Percentiles rank a stretch among this genome's conserved stretches.
Conservation (phyloP, 805 yeast species). For the Clavispora asparagi region DNA sequence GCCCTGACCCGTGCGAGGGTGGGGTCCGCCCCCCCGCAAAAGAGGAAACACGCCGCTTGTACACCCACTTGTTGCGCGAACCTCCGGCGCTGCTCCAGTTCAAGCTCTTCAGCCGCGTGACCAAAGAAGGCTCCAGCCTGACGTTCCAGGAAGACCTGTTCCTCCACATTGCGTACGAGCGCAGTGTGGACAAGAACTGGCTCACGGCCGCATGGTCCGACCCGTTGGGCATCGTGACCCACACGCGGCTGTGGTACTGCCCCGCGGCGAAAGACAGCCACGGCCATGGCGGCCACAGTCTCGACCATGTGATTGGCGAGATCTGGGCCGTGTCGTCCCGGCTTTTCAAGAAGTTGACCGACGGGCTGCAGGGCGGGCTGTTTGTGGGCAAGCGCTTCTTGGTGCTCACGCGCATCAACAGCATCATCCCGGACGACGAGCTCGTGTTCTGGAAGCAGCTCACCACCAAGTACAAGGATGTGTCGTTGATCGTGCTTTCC, state of each 20-base stretch:
- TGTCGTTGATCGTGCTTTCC: constrained; percentile 65
- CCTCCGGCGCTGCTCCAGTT: constrained; percentile 34
- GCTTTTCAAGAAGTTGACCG: constrained; percentile 32
- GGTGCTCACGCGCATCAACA: constrained; percentile 64
- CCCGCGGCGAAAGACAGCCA: constrained; percentile 14
- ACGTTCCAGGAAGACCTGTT: constrained; percentile 58
- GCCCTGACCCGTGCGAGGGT: constrained; percentile 30
- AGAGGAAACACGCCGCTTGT: constrained; percentile 13
- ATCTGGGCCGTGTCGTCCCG: constrained; percentile 57
- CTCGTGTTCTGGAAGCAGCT: constrained; percentile 72
- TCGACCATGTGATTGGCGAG: constrained; percentile 54
- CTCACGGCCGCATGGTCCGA: constrained; percentile 86
- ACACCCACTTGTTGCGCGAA: constrained; percentile 31
- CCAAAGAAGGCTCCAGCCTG: constrained; percentile 17
- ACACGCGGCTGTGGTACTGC: constrained; percentile 62
- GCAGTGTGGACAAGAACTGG: constrained; percentile 81
- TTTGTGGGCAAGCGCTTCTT: constrained; percentile 61
- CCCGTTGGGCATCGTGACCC: constrained; percentile 63
- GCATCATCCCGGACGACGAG: constrained; percentile 78
- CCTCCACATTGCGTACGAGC: constrained; percentile 79
- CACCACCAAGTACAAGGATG: constrained; percentile 50
- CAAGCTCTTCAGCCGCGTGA: constrained; percentile 24
- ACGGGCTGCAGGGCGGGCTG: constrained; percentile 45
- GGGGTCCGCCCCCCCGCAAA: not conserved
- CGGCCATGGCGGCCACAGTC: constrained; percentile 18